phyloP scores from a whole-genome alignment of 176 grass and related monocot species.

The Eleusine coracana region DNA sequence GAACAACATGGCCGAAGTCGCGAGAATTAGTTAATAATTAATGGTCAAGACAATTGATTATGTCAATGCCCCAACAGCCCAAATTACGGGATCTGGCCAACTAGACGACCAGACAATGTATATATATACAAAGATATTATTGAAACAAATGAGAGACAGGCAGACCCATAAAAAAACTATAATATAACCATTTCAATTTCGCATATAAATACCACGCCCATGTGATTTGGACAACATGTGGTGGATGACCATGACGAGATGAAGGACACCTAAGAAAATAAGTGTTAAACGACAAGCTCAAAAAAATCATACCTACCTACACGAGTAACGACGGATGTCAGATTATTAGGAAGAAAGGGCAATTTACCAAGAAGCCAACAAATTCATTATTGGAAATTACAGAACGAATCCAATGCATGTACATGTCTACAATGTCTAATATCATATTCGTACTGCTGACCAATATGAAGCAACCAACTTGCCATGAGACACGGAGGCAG shows the following conservation, averaged over 20 bases:
- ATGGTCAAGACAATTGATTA: slow-evolving; percentile 11
- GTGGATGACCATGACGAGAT: slow-evolving; percentile 23
- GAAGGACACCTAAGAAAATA: slow-evolving; percentile 28
- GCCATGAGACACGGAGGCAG: slow-evolving; percentile 3
- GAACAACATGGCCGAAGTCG: slow-evolving; percentile 17
- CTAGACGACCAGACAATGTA: neutral
- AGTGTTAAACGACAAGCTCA: slow-evolving; percentile 44
- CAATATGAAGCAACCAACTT: slow-evolving; percentile 37
- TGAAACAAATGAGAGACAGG: slow-evolving; percentile 21
- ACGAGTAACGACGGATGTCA: slow-evolving; percentile 33
- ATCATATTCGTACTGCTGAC: slow-evolving; percentile 24
- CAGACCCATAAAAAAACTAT: slow-evolving; percentile 14
- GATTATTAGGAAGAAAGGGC: neutral
- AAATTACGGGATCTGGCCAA: slow-evolving; percentile 17
- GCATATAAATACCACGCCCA: slow-evolving; percentile 19
- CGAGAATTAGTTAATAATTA: slow-evolving; percentile 36
- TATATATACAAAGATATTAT: neutral
- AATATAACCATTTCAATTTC: slow-evolving; percentile 16
- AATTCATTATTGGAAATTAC: slow-evolving; percentile 26
- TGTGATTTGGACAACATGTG: slow-evolving; percentile 40
- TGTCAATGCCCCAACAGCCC: slow-evolving; percentile 20
- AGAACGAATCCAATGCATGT: slow-evolving; percentile 49
- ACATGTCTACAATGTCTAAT: slow-evolving; percentile 19
- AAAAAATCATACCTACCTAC: slow-evolving; percentile 46
- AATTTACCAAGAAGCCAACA: slow-evolving; percentile 48